Evolutionary conservation across 495 filamentous ascomycete genomes (phyloP).

Genomic region (Penicillium paradoxum): DNA sequence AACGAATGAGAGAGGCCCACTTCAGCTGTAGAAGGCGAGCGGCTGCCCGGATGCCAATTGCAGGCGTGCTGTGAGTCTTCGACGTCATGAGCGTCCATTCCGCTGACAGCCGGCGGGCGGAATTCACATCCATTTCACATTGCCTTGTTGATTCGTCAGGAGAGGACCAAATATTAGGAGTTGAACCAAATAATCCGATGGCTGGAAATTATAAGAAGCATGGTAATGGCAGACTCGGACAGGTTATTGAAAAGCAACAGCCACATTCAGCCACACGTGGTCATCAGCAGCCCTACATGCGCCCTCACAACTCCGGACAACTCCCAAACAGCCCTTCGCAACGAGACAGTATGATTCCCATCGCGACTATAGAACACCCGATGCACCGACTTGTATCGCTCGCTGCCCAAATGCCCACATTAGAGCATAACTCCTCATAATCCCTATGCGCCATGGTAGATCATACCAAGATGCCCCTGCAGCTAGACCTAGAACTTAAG

Average conservation of each 20-base stretch:
- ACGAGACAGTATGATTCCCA: not conserved
- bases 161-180: not conserved
- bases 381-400: not conserved
- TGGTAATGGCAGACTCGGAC: not conserved
- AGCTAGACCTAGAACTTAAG: too few species aligned
- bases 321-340: not conserved
- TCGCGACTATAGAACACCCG: not conserved
- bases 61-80: not conserved
- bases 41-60: not conserved
- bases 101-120: constrained; percentile 3
- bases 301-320: not conserved
- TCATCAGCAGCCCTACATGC: not conserved
- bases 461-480: not conserved
- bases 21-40: not conserved
- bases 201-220: not conserved
- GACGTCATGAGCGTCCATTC: constrained; percentile 7
- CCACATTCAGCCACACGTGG: not conserved
- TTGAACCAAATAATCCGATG: not conserved
- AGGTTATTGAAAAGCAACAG: not conserved
- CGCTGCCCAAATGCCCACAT: not conserved
- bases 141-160: not conserved
- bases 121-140: not conserved
- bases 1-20: not conserved
- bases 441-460: not conserved
- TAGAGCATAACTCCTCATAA: too few species aligned